Base-by-base conservation (phyloP, 78 protist species). In the Anaeramoeba flamelloides region DNA sequence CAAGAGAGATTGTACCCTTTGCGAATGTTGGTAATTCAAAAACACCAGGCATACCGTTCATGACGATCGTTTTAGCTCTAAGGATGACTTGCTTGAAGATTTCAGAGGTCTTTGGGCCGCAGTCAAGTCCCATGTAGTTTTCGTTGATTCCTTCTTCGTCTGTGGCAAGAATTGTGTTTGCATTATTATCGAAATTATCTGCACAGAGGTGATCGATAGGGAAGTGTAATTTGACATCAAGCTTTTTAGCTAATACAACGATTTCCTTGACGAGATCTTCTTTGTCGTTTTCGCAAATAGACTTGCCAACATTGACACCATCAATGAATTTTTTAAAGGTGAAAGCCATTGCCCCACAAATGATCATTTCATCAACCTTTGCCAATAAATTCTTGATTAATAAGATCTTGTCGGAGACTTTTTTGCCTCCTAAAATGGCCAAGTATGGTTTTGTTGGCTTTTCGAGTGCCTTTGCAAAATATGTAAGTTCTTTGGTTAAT, bases 11-110 rank as follows among this genome's bases (percentile, higher is more conserved):
- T 81, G 99, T 91, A 64, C 99, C 98, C 38, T 32, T 12, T 41
- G 85, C 90, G 86, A 94, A 95, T n/a, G 38, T 76, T 3, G 39
- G 87, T 39, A 94, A 81, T 83, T 97, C 99, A 80, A 96, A 96
- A 22, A 97, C 98, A 53, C 99, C 99, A 83, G 85, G 77, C 33
- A 26, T 77, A 77, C 98, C 99, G 90, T 96, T 97, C 98, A 96
- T 93, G 40, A 94, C 88, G 80, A 96, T 85, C 17, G 96, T 91
- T 80, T 87, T 88, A 81, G 93, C 87, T 34, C 76, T 1, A 1
- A 0, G 33, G 26, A 89, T 75, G 40, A 1, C 83, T 36, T 80
- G 86, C 30, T 39, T 41, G 88, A 90, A 89, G 79, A 34, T 1
- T 41, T 38, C 75, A 79, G 41, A 65, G 17, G 98, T 86, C 76